phyloP scores from a whole-genome alignment of 1,284 basidiomycete genomes.

The Afroboletus lepidellus region DNA sequence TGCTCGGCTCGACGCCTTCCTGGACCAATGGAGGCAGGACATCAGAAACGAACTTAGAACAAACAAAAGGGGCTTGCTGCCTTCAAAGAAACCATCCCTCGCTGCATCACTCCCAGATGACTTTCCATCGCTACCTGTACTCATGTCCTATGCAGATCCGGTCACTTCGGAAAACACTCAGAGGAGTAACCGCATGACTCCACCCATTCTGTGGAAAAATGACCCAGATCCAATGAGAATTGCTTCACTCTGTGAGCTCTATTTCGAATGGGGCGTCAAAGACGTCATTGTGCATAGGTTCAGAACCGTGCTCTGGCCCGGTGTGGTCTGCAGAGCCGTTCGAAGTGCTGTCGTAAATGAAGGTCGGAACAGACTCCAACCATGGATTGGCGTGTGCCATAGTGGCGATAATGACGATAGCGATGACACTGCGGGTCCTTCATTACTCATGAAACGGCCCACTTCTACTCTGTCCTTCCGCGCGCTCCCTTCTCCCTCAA shows the following conservation, averaged over 20 bases:
- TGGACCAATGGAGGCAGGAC: constrained; percentile 61
- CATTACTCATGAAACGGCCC: constrained; percentile 22
- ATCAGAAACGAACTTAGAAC: constrained; percentile 70
- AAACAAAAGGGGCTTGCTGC: constrained; percentile 62
- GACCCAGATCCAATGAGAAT: constrained; percentile 74
- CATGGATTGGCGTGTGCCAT: constrained; percentile 33
- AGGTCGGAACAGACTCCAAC: constrained; percentile 7
- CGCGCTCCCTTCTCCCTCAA: constrained; percentile 19
- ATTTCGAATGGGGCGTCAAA: constrained; percentile 87
- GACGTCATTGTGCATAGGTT: constrained; percentile 78
- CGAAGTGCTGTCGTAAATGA: constrained; percentile 50
- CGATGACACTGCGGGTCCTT: background rate
- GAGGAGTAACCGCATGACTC: constrained; percentile 31
- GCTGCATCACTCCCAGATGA: constrained; percentile 59
- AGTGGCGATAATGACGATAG: constrained; percentile 24
- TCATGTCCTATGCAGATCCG: constrained; percentile 76
- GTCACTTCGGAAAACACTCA: constrained; percentile 64
- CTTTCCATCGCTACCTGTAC: constrained; percentile 66
- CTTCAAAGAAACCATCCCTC: constrained; percentile 57
- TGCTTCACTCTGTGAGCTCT: constrained; percentile 76
- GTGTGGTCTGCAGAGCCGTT: constrained; percentile 62
- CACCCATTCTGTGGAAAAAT: constrained; percentile 48
- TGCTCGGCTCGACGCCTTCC: constrained; percentile 50
- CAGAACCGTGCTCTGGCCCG: constrained; percentile 72
- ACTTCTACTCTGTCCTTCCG: constrained; percentile 17